A percentile compares a stretch with the other conserved stretches of the same genome.
These are phyloP conservation scores for Pseudonectria foliicola DNA, from an alignment of 2,329 filamentous ascomycete species.

Conservation along the genomic window DNA sequence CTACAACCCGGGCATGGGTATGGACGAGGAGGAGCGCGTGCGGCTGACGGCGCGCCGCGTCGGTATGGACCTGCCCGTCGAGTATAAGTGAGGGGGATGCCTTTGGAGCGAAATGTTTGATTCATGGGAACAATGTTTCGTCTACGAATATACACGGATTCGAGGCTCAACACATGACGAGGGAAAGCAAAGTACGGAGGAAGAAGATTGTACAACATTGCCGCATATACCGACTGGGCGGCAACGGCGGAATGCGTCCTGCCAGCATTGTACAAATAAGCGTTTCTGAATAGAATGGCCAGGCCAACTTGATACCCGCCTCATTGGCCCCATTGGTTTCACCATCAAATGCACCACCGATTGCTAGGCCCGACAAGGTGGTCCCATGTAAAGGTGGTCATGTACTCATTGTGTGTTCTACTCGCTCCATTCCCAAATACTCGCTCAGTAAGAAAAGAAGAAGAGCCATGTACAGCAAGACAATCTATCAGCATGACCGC, in stretches of 20 bases:
- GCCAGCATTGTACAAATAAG: slow-evolving; percentile 6
- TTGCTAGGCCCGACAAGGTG: too few species aligned
- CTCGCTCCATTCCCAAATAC: too few species aligned
- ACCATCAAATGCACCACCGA: too few species aligned
- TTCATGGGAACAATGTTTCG: too few species aligned
- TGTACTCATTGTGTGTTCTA: slow-evolving; percentile 4
- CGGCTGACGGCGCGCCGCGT: slow-evolving; percentile 78
- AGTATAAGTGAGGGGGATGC: slow-evolving; percentile 32
- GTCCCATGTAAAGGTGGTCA: slow-evolving; percentile 2
- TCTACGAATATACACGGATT: too few species aligned
- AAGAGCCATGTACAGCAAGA: slow-evolving; percentile 12
- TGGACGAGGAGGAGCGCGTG: slow-evolving; percentile 80
- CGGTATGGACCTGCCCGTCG: slow-evolving; percentile 78
- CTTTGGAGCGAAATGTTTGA: too few species aligned
- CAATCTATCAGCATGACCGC: slow-evolving; percentile 6
- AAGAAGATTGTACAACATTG: slow-evolving; percentile 5
- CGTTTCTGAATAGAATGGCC: slow-evolving; percentile 1
- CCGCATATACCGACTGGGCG: background rate
- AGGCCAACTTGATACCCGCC: slow-evolving; percentile 2
- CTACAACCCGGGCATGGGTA: slow-evolving; percentile 88
- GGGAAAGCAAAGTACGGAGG: too few species aligned
- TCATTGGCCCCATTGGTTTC: background rate
- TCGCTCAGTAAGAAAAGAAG: background rate
- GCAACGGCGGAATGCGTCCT: too few species aligned
- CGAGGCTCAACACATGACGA: too few species aligned